Evolutionary conservation across 140 eudicot genomes (phyloP).

Genomic region (Senecio squalidus): DNA sequence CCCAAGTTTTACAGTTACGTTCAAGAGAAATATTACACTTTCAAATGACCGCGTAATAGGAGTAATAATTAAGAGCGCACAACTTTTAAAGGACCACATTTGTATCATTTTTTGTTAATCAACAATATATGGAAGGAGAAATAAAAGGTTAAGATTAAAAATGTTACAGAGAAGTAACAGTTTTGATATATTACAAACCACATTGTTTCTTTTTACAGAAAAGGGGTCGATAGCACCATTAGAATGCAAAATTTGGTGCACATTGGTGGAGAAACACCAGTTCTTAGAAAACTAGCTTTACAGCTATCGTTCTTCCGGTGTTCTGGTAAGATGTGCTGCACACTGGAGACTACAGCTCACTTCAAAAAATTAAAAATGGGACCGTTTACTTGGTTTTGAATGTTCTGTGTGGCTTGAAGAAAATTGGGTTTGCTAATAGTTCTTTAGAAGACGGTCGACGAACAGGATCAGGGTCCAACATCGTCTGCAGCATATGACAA

Average conservation of each 20-base stretch:
- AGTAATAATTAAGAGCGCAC: no score
- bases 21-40: no score
- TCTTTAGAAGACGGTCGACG: conserved; percentile 82
- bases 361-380: conserved; percentile 8
- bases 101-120: neutral
- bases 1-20: no score
- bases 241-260: conserved; percentile 50
- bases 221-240: conserved; percentile 30
- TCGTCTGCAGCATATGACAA: conserved; percentile 40
- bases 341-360: conserved; percentile 2
- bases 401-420: conserved; percentile 33
- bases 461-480: conserved; percentile 87
- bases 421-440: conserved; percentile 48
- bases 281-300: conserved; percentile 5
- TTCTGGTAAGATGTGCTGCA: conserved; percentile 12
- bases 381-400: conserved; percentile 17
- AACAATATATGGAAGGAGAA: neutral
- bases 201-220: conserved; percentile 30
- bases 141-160: neutral
- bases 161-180: neutral
- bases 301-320: conserved; percentile 7
- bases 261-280: conserved; percentile 6
- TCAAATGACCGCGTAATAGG: no score
- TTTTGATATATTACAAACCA: conserved; percentile 4
- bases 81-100: no score